Evolutionary conservation across 2,329 filamentous ascomycete species (phyloP).

Genomic region (Cladophialophora psammophila): DNA sequence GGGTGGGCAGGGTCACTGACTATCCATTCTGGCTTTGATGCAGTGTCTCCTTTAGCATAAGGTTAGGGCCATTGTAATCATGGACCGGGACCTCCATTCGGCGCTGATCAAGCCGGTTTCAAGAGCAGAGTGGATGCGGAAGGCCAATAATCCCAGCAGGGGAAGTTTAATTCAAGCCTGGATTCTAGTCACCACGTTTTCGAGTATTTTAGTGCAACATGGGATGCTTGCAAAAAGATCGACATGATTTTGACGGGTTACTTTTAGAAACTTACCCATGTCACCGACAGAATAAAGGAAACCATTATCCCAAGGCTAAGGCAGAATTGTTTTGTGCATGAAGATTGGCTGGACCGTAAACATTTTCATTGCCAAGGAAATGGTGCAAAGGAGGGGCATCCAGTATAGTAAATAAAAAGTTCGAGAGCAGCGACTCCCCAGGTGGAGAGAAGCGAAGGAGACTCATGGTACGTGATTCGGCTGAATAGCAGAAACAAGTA

Average conservation of each 20-base stretch:
- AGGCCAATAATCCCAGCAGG: background rate
- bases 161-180: background rate
- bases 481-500: background rate
- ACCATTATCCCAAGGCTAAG: background rate
- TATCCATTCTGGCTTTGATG: background rate
- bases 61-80: background rate
- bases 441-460: background rate
- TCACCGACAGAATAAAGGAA: background rate
- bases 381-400: background rate
- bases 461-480: background rate
- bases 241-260: background rate
- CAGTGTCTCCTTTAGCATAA: background rate
- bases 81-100: background rate
- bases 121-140: background rate
- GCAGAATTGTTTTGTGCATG: background rate
- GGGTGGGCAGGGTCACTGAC: background rate
- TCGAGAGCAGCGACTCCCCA: background rate
- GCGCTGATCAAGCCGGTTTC: background rate
- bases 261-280: background rate
- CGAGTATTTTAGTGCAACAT: background rate
- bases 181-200: background rate
- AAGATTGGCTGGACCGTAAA: constrained; percentile 2
- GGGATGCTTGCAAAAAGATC: background rate
- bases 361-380: background rate
- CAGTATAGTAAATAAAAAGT: background rate